phyloP scores from a whole-genome alignment of 1,284 basidiomycete genomes.

The Irpex lacteus region DNA sequence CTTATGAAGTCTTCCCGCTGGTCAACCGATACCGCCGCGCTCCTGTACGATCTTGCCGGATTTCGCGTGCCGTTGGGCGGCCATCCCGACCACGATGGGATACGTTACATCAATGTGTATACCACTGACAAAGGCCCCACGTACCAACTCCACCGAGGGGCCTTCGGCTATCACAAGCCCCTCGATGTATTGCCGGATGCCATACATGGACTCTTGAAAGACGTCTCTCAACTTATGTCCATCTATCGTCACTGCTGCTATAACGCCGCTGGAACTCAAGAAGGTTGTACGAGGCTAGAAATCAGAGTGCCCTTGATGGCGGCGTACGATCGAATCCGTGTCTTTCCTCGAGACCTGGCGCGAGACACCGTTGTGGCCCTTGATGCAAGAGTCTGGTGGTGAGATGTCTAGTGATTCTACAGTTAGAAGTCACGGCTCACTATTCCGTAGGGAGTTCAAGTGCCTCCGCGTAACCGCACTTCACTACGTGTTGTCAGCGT shows the following conservation, averaged over 20 bases:
- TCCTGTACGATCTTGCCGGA: conserved; percentile 4
- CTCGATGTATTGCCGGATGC: neutral
- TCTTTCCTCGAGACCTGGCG: neutral
- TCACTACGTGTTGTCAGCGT: neutral
- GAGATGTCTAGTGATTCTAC: neutral
- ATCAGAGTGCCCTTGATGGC: neutral
- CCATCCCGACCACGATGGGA: neutral
- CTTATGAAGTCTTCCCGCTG: neutral
- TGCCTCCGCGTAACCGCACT: neutral
- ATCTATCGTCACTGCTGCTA: neutral
- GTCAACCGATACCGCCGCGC: neutral
- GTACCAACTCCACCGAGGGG: conserved; percentile 13
- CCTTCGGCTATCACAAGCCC: neutral
- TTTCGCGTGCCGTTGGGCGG: neutral
- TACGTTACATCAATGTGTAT: conserved; percentile 15
- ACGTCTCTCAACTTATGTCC: neutral
- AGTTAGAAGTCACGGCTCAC: neutral
- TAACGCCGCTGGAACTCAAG: neutral
- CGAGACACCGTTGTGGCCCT: neutral
- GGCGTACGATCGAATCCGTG: neutral
- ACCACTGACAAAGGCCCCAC: conserved; percentile 15
- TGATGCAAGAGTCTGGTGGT: neutral
- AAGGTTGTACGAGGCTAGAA: neutral
- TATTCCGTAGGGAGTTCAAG: neutral
- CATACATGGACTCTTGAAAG: neutral